Evolutionary conservation across 805 yeast species (phyloP).

Genomic region (Zygotorulaspora florentina): DNA sequence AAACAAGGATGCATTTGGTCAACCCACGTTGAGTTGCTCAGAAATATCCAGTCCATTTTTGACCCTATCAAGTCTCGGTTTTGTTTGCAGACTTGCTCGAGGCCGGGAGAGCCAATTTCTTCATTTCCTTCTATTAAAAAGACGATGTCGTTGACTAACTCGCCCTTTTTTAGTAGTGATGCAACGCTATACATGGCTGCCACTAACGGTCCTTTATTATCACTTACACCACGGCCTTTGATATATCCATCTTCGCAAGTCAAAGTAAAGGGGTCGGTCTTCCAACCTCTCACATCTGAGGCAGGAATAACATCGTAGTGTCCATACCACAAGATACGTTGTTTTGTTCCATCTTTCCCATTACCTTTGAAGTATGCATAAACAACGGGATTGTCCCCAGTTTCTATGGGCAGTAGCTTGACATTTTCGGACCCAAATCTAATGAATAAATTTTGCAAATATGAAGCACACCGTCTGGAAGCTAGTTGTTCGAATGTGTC

Average conservation of each 20-base stretch:
- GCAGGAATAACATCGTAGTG: slow-evolving; percentile 95
- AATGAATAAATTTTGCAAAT: slow-evolving; percentile 55
- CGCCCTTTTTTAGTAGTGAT: slow-evolving; percentile 48
- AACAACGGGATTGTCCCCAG: slow-evolving; percentile 77
- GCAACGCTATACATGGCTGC: slow-evolving; percentile 88
- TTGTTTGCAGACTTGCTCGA: slow-evolving; percentile 57
- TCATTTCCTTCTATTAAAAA: slow-evolving; percentile 94
- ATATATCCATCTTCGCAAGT: slow-evolving; percentile 78
- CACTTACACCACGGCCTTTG: slow-evolving; percentile 90
- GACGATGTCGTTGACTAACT: slow-evolving; percentile 66
- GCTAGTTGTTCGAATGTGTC: slow-evolving; percentile 55
- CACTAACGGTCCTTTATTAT: slow-evolving; percentile 88
- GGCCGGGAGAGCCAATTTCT: slow-evolving; percentile 88
- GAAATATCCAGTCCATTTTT: slow-evolving; percentile 77
- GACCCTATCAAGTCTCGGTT: slow-evolving; percentile 55
- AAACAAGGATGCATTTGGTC: slow-evolving; percentile 86
- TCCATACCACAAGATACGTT: slow-evolving; percentile 81
- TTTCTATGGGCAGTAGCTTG: slow-evolving; percentile 62
- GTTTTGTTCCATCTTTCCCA: slow-evolving; percentile 12
- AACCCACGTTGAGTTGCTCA: slow-evolving; percentile 92
- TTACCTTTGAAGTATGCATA: slow-evolving; percentile 64
- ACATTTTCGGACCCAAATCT: slow-evolving; percentile 67
- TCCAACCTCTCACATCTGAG: slow-evolving; percentile 58
- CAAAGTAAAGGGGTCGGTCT: slow-evolving; percentile 70
- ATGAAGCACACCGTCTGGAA: slow-evolving; percentile 82